Conservation (phyloP, 2,329 filamentous ascomycete species). For the Sporothrix schenckii region DNA sequence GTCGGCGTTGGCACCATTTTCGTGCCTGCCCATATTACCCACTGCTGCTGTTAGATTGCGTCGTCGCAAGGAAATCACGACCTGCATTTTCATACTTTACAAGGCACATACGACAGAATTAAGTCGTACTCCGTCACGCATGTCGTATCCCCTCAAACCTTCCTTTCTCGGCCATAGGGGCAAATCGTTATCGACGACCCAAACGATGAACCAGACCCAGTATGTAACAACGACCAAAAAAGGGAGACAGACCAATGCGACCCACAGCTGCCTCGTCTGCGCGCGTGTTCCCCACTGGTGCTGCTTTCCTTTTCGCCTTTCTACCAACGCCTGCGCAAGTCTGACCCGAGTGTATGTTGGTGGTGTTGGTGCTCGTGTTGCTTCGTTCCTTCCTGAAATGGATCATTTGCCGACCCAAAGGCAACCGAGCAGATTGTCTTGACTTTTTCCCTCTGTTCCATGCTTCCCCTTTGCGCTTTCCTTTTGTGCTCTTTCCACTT, state of each 20-base stretch:
- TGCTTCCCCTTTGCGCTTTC: background rate
- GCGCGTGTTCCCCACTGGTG: slow-evolving; percentile 14
- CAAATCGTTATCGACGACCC: slow-evolving; percentile 12
- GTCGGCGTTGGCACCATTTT: slow-evolving; percentile 14
- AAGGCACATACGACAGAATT: background rate
- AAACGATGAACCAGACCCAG: background rate
- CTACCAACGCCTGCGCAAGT: background rate
- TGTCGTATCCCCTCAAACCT: background rate
- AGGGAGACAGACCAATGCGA: background rate
- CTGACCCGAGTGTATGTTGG: background rate
- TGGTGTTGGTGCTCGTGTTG: slow-evolving; percentile 7
- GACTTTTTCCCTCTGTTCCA: background rate
- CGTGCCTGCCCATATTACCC: slow-evolving; percentile 9
- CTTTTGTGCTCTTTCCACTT: background rate
- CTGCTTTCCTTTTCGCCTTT: background rate
- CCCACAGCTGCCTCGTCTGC: slow-evolving; percentile 27
- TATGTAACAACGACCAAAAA: background rate
- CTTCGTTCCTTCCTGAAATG: slow-evolving; percentile 32
- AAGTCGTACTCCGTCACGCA: background rate
- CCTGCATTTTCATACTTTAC: background rate
- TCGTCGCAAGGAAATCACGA: slow-evolving; percentile 1
- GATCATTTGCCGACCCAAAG: slow-evolving; percentile 18
- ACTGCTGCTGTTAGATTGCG: slow-evolving; percentile 1
- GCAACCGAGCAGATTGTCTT: slow-evolving; percentile 18
- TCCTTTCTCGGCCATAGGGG: slow-evolving; percentile 1